Evolutionary conservation across 1,284 basidiomycete species (phyloP).

Genomic region (Hymenochaete sp.): DNA sequence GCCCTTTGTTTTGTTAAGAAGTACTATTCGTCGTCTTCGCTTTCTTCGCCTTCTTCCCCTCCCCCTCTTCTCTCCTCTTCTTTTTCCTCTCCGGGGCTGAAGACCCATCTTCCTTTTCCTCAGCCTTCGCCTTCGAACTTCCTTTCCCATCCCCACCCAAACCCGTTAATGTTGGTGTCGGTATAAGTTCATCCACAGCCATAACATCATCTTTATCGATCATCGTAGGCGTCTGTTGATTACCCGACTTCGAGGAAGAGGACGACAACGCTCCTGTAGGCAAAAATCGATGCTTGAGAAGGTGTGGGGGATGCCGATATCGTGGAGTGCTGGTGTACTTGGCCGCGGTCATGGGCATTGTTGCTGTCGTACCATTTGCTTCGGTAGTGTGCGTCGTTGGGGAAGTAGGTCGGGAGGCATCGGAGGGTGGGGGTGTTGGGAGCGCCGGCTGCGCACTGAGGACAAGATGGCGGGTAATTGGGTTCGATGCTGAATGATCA

Average conservation of each 20-base stretch:
- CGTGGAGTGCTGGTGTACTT: slow-evolving; percentile 45
- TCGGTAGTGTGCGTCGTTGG: too few relatives aligned
- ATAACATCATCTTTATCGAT: too few relatives aligned
- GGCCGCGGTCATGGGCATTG: neutral
- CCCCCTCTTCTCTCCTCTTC: slow-evolving; percentile 20
- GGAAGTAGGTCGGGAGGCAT: slow-evolving; percentile 22
- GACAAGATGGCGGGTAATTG: slow-evolving; percentile 48
- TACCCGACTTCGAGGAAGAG: slow-evolving; percentile 25
- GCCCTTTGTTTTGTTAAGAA: neutral
- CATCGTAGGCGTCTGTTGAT: slow-evolving; percentile 16
- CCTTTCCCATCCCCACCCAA: too few relatives aligned
- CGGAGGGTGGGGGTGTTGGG: slow-evolving; percentile 24
- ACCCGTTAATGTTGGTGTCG: too few relatives aligned
- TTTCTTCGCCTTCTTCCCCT: slow-evolving; percentile 39
- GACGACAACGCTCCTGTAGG: slow-evolving; percentile 62
- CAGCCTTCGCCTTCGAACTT: slow-evolving; percentile 29
- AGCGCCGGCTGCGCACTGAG: slow-evolving; percentile 40
- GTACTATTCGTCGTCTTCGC: slow-evolving; percentile 23
- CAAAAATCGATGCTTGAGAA: slow-evolving; percentile 54
- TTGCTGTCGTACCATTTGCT: neutral
- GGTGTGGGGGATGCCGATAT: slow-evolving; percentile 45
- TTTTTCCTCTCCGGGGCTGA: slow-evolving; percentile 28
- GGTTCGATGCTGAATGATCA: slow-evolving; percentile 37
- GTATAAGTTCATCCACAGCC: too few relatives aligned
- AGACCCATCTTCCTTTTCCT: too few relatives aligned